Conservation (phyloP, 2,329 filamentous ascomycete genomes). For the Eutypa lata region DNA sequence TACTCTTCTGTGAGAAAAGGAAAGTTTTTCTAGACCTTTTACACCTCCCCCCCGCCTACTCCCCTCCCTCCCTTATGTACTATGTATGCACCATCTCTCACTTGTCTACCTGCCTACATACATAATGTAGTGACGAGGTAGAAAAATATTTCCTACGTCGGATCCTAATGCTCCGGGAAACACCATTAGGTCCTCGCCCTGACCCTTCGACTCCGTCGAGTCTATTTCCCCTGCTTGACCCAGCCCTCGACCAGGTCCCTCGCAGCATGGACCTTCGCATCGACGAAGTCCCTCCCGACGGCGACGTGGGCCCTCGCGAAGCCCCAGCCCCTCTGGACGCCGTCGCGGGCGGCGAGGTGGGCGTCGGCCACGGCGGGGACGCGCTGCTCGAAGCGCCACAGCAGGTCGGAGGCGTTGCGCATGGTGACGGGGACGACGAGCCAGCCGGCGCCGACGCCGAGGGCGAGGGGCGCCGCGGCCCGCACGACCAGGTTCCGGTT, state of each 20-base stretch:
- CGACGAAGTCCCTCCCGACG: conserved; percentile 68
- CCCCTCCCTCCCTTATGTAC: neutral
- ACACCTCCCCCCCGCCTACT: neutral
- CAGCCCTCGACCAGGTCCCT: conserved; percentile 79
- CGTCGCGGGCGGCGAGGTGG: conserved; percentile 69
- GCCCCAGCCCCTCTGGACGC: conserved; percentile 65
- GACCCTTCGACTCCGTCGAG: neutral
- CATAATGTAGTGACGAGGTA: too few relatives aligned
- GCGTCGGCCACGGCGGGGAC: conserved; percentile 80
- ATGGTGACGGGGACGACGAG: conserved; percentile 84
- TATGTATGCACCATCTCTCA: too few relatives aligned
- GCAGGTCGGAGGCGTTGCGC: conserved; percentile 78
- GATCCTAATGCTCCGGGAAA: too few relatives aligned
- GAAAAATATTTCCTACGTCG: too few relatives aligned
- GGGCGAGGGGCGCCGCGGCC: conserved; percentile 69
- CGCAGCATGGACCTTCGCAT: conserved; percentile 74
- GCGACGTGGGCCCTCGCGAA: conserved; percentile 73
- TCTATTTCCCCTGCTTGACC: conserved; percentile 85
- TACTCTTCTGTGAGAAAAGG: too few relatives aligned
- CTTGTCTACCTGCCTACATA: neutral
- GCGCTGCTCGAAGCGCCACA: conserved; percentile 90
- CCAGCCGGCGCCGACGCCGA: conserved; percentile 82
- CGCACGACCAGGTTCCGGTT: conserved; percentile 85
- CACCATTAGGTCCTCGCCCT: neutral
- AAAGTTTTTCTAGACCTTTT: neutral